These are phyloP conservation scores for Epichloe aotearoae DNA, from an alignment of 2,329 filamentous ascomycete genomes.

Conservation along the genomic window DNA sequence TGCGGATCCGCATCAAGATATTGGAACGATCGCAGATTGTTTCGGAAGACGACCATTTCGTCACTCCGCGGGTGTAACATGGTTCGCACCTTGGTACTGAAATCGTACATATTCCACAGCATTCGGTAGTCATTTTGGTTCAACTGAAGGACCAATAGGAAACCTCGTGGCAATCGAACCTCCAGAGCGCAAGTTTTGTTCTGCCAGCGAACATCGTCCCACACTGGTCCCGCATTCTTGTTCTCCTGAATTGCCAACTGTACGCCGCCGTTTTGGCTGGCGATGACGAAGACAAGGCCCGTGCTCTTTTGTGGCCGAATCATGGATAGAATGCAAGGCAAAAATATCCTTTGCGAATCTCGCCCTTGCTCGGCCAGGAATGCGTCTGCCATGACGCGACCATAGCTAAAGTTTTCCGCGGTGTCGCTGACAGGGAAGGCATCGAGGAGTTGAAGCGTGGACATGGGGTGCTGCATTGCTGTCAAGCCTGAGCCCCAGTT, in stretches of 20 bases:
- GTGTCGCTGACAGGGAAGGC: slow-evolving; percentile 69
- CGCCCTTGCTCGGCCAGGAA: slow-evolving; percentile 62
- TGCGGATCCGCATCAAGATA: slow-evolving; percentile 65
- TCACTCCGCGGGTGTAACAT: slow-evolving; percentile 56
- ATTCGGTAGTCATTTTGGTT: slow-evolving; percentile 65
- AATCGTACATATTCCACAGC: slow-evolving; percentile 75
- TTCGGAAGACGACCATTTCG: slow-evolving; percentile 57
- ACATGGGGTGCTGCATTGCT: slow-evolving; percentile 32
- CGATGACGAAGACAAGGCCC: slow-evolving; percentile 57
- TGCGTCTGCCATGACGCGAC: slow-evolving; percentile 60
- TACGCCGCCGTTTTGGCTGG: slow-evolving; percentile 67
- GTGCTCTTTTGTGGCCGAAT: slow-evolving; percentile 55
- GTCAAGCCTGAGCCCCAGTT: slow-evolving; percentile 37
- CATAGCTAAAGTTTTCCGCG: slow-evolving; percentile 61
- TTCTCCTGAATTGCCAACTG: slow-evolving; percentile 61
- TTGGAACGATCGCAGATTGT: slow-evolving; percentile 60
- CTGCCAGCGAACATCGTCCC: slow-evolving; percentile 75
- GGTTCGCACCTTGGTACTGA: slow-evolving; percentile 62
- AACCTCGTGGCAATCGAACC: slow-evolving; percentile 61
- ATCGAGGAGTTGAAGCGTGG: slow-evolving; percentile 44
- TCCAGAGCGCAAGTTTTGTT: slow-evolving; percentile 52
- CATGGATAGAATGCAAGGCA: slow-evolving; percentile 66
- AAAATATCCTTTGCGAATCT: slow-evolving; percentile 51
- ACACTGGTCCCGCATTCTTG: slow-evolving; percentile 55
- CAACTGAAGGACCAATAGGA: slow-evolving; percentile 58